Evolutionary conservation across 805 yeast species (phyloP), one percentile per base, ranked within the genome.

Genomic region (Metschnikowia henanensis): DNA sequence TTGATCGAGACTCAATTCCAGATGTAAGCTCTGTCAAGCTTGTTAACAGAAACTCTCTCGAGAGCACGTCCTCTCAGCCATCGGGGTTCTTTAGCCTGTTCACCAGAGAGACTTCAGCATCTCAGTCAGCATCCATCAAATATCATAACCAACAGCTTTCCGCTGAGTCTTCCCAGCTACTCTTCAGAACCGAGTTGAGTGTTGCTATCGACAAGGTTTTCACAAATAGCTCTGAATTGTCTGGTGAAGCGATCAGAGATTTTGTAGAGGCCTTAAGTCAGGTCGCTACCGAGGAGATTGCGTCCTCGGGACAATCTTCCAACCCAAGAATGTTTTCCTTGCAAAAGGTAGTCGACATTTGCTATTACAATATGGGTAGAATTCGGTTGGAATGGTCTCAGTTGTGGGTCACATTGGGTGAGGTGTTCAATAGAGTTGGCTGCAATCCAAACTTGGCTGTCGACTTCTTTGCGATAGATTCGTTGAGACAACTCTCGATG

Each of bases 361-460:
- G 97, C 66, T 92, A 94, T 65, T 94, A 95, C 71, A 95, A 95
- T 62, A 94, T 94, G 97, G 82, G 82, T 39, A 86, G 99, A 71
- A 91, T 94, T 56, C 81, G 96, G 63, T 83, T 94, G 49, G 97
- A 95, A 66, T 94, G 99, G 97, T 81, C 96, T 5, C 92, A 88
- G 42, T 73, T 94, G 46, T 94, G 99, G 99, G 79, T 86, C 13
- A 85, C 87, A 8, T 87, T 94, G 87, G 96, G 96, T 13, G 87
- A 79, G 45, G 87, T 87, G 33, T 94, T 94, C 68, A 87, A 88
- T 52, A 78, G 74, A 37, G 91, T 90, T 51, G 95, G 95, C 3
- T 83, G 95, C 46, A 86, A 87, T 59, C 66, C 80, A 30, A 92
- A 91, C 58, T 68, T 76, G 23, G 81, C 82, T 1, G 85, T 94